phyloP scores from a whole-genome alignment of 805 yeast species.

The Sungouiella thailandica region DNA sequence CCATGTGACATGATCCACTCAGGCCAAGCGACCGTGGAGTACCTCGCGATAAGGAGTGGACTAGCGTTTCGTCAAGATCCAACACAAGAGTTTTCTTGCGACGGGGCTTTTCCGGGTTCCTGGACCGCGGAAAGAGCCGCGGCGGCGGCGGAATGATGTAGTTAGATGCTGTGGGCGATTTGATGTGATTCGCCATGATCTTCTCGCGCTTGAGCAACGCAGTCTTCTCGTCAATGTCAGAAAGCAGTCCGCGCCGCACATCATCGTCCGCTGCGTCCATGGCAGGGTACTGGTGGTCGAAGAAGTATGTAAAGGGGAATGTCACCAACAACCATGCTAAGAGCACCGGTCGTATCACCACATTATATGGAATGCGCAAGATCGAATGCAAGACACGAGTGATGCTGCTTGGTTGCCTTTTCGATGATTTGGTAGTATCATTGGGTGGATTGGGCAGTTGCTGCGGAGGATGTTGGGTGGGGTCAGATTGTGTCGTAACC shows the following conservation, averaged over 20 bases:
- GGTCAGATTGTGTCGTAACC: neutral
- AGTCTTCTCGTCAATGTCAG: slow-evolving; percentile 26
- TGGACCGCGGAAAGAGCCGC: slow-evolving; percentile 34
- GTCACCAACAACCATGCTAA: slow-evolving; percentile 48
- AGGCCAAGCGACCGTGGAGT: slow-evolving; percentile 40
- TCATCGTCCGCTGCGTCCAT: slow-evolving; percentile 1
- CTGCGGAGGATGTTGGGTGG: no score
- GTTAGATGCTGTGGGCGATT: slow-evolving; percentile 37
- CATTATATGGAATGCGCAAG: slow-evolving; percentile 36
- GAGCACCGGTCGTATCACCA: slow-evolving; percentile 49
- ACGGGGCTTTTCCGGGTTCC: slow-evolving; percentile 34
- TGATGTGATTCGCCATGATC: slow-evolving; percentile 34
- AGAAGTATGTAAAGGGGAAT: slow-evolving; percentile 47
- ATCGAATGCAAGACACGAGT: neutral
- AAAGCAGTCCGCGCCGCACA: slow-evolving; percentile 1
- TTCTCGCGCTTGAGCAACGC: slow-evolving; percentile 37
- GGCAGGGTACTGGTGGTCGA: slow-evolving; percentile 17
- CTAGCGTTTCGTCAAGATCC: slow-evolving; percentile 91
- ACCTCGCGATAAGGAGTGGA: slow-evolving; percentile 80
- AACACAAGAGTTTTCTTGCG: slow-evolving; percentile 67
- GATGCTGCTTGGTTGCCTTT: neutral
- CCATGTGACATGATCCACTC: slow-evolving; percentile 47
- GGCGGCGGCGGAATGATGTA: slow-evolving; percentile 45
- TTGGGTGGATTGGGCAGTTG: slow-evolving; percentile 1
- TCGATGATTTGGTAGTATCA: neutral